Base-by-base conservation (phyloP, 768 basidiomycete genomes). In the Termitomyces sp. region DNA sequence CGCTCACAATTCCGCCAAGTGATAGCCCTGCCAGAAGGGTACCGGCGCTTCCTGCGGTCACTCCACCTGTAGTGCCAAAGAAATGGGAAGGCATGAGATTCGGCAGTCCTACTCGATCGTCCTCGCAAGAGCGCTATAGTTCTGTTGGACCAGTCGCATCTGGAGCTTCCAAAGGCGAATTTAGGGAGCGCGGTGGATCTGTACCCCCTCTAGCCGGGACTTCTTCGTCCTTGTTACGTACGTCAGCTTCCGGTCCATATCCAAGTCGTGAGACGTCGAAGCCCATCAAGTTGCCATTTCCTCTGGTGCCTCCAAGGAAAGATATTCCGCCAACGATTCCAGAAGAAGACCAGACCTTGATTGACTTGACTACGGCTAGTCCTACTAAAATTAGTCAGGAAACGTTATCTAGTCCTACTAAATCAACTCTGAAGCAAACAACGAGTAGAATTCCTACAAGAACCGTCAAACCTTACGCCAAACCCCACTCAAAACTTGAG, bases 381-480 rank as follows among this genome's bases (percentile, higher is more conserved):
- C 50, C 66, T 20, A 63, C 70, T 36, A 63, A 63, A 56, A 56
- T 62, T 47, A 60, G 50, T 32, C 65, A 55, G 41, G 56, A 66
- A n/a, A 62, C 62, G 22, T 54, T 62, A 3, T 62, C 65, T n/a
- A 73, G 69, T 60, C 68, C 74, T 40, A 59, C 63, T 5, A 80
- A 78, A 55, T 81, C 81, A 18, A 75, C 60, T 46, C 65, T 86
- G 53, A 82, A 78, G 63, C 81, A 84, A 60, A 68, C 74, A 8
- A 77, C 74, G 0, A 85, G 86, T 68, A 76, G 77, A 66, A 87
- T 87, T 63, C 86, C 86, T 18, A 52, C 52, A n/a, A 76, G 86
- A 58, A 82, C 83, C 43, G 77, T 67, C 26, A 87, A 86, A 54
- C 86, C 85, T 3, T 87, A 87, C 67, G 70, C 77, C 32, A 76